Evolutionary conservation across 257 asterid species (phyloP), one percentile per base, ranked within the genome.

Genomic region (Salvia miltiorrhiza): DNA sequence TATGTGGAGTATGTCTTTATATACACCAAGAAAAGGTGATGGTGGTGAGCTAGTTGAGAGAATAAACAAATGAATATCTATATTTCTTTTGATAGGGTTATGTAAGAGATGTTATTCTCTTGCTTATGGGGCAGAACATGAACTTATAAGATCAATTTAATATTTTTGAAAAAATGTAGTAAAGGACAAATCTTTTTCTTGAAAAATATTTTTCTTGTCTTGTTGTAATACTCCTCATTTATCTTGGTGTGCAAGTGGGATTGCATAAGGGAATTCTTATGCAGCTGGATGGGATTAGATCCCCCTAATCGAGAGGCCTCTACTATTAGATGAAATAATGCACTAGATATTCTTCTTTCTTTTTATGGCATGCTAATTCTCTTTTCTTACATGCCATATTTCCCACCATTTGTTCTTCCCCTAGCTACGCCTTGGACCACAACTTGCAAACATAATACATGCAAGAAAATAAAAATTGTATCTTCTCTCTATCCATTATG

Each of bases 271-370:
- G 65, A 69, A 71, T 75, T 82, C 43, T 54, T 50, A 74, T 76
- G 8, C 81, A 78, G 82, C 79, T 85, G 75, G 85, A 64, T 79
- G 74, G 85, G 90, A 87, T 87, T 89, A 83, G 84, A 87, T 89
- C 35, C 35, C 35, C 35, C 35, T 30, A 30, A 2, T 2, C 35
- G 4, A 2, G 5, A 2, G 35, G 35, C 35, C 35, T 30, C 0
- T 30, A 30, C 35, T 30, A 30, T 30, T n/a, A n/a, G n/a, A n/a
- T n/a, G n/a, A n/a, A n/a, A 4, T 1, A 26, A 55, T 53, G 67
- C 77, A 19, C 58, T 43, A 80, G 55, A 80, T 80, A 67, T 74
- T 77, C 67, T 70, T 2, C 21, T 9, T 28, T 59, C 63, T 72
- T 63, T 48, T 53, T 73, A 35, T 73, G 35, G 53, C 62, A 73